phyloP scores from a whole-genome alignment of 2,329 filamentous ascomycete genomes.

The Huntiella savannae region DNA sequence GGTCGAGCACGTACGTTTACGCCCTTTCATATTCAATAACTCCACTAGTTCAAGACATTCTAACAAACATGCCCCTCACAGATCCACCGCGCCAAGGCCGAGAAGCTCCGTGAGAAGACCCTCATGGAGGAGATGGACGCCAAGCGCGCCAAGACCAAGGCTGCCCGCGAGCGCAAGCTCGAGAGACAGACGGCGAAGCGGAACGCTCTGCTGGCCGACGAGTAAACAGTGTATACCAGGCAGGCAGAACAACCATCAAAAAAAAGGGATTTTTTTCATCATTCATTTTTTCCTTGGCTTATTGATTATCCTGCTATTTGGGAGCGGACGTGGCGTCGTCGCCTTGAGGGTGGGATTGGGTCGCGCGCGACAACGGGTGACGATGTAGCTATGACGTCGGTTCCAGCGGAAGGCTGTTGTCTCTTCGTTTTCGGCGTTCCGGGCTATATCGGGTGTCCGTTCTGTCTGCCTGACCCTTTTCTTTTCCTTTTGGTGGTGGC shows the following conservation, averaged over 20 bases:
- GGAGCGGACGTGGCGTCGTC: no score
- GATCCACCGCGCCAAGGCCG: constrained; percentile 99
- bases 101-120: constrained; percentile 88
- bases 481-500: no score
- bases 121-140: constrained; percentile 99
- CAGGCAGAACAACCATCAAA: constrained; percentile 12
- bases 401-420: no score
- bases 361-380: no score
- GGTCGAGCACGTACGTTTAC: constrained; percentile 87
- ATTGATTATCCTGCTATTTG: no score
- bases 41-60: background rate
- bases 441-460: no score
- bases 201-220: constrained; percentile 57
- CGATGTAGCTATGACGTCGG: no score
- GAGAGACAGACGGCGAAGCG: constrained; percentile 86
- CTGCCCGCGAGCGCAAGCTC: constrained; percentile 93
- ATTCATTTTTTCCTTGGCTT: constrained; percentile 1
- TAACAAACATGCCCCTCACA: constrained; percentile 21
- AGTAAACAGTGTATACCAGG: constrained; percentile 20
- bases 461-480: no score
- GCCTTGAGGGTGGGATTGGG: no score
- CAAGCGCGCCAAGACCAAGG: constrained; percentile 99
- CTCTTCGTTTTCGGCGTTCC: no score
- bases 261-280: constrained; percentile 10
- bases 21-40: background rate